Percentiles rank a stretch among this genome's conserved stretches.
Conservation (phyloP, 2,329 filamentous ascomycete species). For the Neofusicoccum kwambonambiense region DNA sequence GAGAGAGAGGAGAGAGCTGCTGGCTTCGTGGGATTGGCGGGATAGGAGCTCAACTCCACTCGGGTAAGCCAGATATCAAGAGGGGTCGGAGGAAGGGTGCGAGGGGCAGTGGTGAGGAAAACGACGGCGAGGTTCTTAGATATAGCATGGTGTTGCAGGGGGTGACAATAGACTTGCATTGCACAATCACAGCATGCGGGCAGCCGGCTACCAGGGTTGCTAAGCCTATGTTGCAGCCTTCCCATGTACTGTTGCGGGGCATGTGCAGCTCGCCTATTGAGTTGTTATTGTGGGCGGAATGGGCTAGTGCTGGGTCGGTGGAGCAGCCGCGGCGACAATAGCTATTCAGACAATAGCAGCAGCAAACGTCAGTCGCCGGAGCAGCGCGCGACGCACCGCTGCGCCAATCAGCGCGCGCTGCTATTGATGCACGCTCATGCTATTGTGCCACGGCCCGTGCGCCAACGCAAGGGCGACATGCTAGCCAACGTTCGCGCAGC, state of each 20-base stretch:
- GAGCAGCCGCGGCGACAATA: background rate
- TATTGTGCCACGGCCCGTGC: background rate
- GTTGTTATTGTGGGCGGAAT: background rate
- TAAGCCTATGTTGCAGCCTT: background rate
- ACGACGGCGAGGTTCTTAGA: background rate
- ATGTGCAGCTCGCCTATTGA: background rate
- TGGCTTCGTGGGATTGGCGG: background rate
- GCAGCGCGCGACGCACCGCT: background rate
- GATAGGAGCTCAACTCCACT: background rate
- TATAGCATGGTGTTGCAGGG: slow-evolving; percentile 11
- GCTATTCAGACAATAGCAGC: background rate
- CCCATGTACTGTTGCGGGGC: background rate
- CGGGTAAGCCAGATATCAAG: background rate
- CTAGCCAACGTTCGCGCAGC: background rate
- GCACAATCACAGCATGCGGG: background rate
- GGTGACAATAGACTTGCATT: background rate
- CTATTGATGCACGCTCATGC: background rate
- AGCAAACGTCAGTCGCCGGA: background rate
- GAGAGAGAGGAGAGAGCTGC: background rate
- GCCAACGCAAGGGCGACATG: background rate
- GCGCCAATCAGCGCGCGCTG: background rate
- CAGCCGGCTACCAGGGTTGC: background rate
- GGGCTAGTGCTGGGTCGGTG: background rate
- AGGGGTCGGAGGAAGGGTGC: background rate
- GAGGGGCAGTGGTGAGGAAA: background rate